Evolutionary conservation across 2,329 filamentous ascomycete genomes (phyloP), one percentile per base, ranked within the genome.

Genomic region (Ophiosphaerella korrae): DNA sequence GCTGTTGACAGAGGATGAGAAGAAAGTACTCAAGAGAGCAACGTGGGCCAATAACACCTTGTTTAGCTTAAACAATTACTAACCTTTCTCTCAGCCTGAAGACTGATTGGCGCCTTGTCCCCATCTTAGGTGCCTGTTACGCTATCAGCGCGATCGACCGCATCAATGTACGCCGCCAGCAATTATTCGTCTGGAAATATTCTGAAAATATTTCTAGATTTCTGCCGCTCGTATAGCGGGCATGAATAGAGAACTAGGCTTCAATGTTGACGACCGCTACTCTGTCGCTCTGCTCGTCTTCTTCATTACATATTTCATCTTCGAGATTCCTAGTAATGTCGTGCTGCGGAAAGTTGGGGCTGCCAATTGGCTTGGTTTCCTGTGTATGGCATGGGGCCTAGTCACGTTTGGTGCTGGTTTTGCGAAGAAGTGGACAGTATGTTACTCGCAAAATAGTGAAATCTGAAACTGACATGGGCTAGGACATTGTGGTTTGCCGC

Each of bases 281-380:
- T 77, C 75, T 3, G 74, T 78, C 55, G 68, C 75, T 1, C 62
- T 83, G 7, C 74, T 80, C 7, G 76, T 83, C 12, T 84, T 82
- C 71, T 82, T 82, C 62, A 72, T 82, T 36, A 74, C 74, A 21
- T 81, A 83, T 60, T 74, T 83, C 32, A 55, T 81, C 21, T 81
- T 78, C 53, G 79, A 82, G 57, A 74, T 82, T 4, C 80, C 80
- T 0, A 78, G 74, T 54, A 82, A 81, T 63, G 72, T 82, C 48
- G 69, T 80, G 7, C 68, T 83, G 23, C 72, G 74, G 21, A 75
- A 74, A 38, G 42, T 63, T 11, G 63, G 62, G 5, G 50, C 58
- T 9, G 62, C 62, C 3, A 61, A 61, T 35, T 66, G 62, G 62
- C 52, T 66, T 5, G 42, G 51, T 9, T 61, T 60, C 21, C 36